These are phyloP conservation scores for Leucosporidium scottii DNA, from an alignment of 768 basidiomycete species.

Conservation along the genomic window DNA sequence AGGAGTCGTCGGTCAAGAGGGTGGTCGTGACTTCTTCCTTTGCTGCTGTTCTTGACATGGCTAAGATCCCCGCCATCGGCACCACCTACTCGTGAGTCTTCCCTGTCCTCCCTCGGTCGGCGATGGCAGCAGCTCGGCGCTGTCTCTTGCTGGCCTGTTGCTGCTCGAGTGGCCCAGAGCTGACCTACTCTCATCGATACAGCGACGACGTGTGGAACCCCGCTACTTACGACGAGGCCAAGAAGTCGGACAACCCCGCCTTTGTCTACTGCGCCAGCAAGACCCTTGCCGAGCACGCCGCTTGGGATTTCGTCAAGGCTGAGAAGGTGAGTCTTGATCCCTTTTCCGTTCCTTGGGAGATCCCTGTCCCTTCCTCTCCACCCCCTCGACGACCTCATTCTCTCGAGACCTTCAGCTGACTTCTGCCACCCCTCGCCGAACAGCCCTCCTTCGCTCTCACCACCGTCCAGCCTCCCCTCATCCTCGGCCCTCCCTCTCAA, in stretches of 20 bases:
- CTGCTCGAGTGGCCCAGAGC: too few species aligned
- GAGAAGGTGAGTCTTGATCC: conserved; percentile 37
- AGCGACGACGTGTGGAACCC: conserved; percentile 57
- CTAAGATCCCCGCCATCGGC: conserved; percentile 24
- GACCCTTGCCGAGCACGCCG: conserved; percentile 57
- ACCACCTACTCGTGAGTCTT: conserved; percentile 18
- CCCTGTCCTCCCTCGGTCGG: background rate
- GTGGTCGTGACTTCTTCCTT: conserved; percentile 62
- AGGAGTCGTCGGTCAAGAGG: conserved; percentile 51
- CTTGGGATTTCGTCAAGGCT: conserved; percentile 50
- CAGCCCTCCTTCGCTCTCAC: background rate
- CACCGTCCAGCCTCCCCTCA: conserved; percentile 15
- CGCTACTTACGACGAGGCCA: conserved; percentile 42
- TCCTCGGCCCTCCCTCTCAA: conserved; percentile 18
- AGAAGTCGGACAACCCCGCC: conserved; percentile 40
- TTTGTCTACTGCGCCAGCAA: conserved; percentile 58
- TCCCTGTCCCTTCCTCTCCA: too few species aligned
- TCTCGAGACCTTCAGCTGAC: too few species aligned
- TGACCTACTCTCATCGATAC: too few species aligned
- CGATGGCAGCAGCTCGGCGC: too few species aligned
- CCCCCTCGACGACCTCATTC: too few species aligned
- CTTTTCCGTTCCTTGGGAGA: too few species aligned
- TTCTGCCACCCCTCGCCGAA: too few species aligned
- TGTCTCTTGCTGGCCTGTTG: too few species aligned
- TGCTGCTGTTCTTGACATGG: conserved; percentile 39